phyloP scores from a whole-genome alignment of 495 filamentous ascomycete species.

The Achaetomiella virescens region DNA sequence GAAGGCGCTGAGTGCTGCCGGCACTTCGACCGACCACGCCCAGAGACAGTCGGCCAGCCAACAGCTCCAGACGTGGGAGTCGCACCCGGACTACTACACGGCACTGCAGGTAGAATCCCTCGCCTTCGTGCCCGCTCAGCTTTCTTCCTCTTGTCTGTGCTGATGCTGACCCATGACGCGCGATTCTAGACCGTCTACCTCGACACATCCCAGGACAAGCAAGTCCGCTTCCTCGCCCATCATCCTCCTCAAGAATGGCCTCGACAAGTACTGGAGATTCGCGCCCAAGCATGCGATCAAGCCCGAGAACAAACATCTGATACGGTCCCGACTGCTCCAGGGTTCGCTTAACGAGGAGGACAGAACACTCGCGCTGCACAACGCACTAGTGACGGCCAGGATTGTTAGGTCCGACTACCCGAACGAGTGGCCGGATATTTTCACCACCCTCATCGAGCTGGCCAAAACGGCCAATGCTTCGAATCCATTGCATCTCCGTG shows the following conservation, averaged over 20 bases:
- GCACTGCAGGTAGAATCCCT: conserved; percentile 59
- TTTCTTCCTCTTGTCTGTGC: neutral
- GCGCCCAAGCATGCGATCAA: conserved; percentile 62
- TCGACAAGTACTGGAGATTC: conserved; percentile 88
- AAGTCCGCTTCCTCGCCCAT: conserved; percentile 82
- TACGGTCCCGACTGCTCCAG: conserved; percentile 66
- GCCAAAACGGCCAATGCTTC: conserved; percentile 45
- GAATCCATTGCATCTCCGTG: conserved; percentile 52
- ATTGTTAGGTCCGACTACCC: conserved; percentile 86
- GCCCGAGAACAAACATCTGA: conserved; percentile 65
- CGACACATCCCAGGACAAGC: conserved; percentile 63
- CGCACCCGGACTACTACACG: conserved; percentile 64
- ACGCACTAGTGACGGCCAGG: conserved; percentile 81
- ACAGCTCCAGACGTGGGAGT: conserved; percentile 85
- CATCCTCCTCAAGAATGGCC: conserved; percentile 91
- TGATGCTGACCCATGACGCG: conserved; percentile 1
- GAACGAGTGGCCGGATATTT: conserved; percentile 63
- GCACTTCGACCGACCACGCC: conserved; percentile 64
- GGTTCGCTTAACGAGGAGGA: conserved; percentile 69
- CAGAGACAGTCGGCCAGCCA: conserved; percentile 72
- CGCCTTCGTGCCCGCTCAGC: neutral
- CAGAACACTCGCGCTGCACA: conserved; percentile 69
- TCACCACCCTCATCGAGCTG: conserved; percentile 52
- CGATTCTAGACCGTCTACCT: conserved; percentile 65
- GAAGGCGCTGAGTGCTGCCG: conserved; percentile 64